phyloP scores from a whole-genome alignment of 441 rosid species.

The Dalechampia spathulata region DNA sequence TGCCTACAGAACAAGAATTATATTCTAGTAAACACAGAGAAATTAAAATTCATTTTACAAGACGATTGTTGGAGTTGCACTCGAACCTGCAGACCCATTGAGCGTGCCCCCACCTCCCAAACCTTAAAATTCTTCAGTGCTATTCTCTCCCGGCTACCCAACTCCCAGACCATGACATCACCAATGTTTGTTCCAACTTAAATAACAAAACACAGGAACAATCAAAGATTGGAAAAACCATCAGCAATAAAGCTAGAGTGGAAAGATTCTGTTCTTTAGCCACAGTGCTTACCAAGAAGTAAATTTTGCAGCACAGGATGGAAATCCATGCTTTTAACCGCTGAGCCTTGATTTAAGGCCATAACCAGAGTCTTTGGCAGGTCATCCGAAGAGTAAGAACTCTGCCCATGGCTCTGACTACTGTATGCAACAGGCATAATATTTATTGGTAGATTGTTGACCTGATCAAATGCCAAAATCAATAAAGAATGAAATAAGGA shows the following conservation, averaged over 20 bases:
- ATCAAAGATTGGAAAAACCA: slow-evolving; percentile 6
- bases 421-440: slow-evolving; percentile 56
- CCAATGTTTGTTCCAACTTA: slow-evolving; percentile 84
- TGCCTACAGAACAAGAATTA: slow-evolving; percentile 32
- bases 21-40: too few relatives aligned
- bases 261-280: slow-evolving; percentile 7
- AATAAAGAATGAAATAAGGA: background rate
- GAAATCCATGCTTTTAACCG: slow-evolving; percentile 81
- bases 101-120: slow-evolving; percentile 53
- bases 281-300: slow-evolving; percentile 50
- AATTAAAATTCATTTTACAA: slow-evolving; percentile 8
- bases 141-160: slow-evolving; percentile 57
- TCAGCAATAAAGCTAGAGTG: background rate
- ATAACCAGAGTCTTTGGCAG: slow-evolving; percentile 56
- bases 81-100: slow-evolving; percentile 58
- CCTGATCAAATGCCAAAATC: slow-evolving; percentile 25
- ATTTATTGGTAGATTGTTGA: slow-evolving; percentile 56
- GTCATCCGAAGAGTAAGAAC: slow-evolving; percentile 59
- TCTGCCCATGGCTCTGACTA: slow-evolving; percentile 61
- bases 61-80: slow-evolving; percentile 10
- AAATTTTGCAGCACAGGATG: slow-evolving; percentile 63
- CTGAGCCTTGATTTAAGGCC: slow-evolving; percentile 53
- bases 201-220: slow-evolving; percentile 15
- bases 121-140: slow-evolving; percentile 51
- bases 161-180: slow-evolving; percentile 65